Evolutionary conservation across 1,284 basidiomycete species (phyloP).

Genomic region (Butyriboletus regius): DNA sequence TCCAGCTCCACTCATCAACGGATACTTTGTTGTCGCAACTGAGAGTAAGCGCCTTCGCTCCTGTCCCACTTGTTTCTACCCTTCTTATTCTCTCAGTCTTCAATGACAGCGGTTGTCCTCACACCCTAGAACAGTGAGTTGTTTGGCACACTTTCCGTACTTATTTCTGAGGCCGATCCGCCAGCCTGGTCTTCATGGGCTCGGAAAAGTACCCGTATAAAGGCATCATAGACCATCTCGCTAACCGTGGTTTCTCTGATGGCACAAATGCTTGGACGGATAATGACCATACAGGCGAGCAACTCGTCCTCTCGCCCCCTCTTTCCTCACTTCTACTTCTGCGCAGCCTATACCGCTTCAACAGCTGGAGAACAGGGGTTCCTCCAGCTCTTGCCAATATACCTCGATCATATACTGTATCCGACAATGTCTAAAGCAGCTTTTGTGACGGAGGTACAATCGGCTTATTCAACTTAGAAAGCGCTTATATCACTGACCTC

Average conservation of each 20-base stretch:
- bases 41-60: conserved; percentile 59
- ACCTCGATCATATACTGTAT: conserved; percentile 94
- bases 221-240: conserved; percentile 93
- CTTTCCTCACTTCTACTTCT: not conserved
- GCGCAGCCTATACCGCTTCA: conserved; percentile 82
- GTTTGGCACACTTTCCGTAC: not conserved
- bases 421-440: conserved; percentile 89
- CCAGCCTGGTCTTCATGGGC: conserved; percentile 84
- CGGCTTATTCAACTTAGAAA: not conserved
- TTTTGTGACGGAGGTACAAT: conserved; percentile 78
- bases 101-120: conserved; percentile 86
- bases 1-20: conserved; percentile 80
- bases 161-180: conserved; percentile 8
- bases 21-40: conserved; percentile 86
- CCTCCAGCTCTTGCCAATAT: conserved; percentile 88
- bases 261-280: conserved; percentile 87
- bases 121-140: conserved; percentile 84
- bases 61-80: not conserved
- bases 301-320: not conserved
- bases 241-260: conserved; percentile 90
- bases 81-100: conserved; percentile 53
- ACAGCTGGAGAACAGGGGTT: conserved; percentile 96
- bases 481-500: not conserved
- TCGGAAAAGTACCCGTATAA: conserved; percentile 95
- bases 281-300: conserved; percentile 63